Base-by-base conservation (phyloP, 2,329 filamentous ascomycete species). In the Ascochyta clinopodiicola region DNA sequence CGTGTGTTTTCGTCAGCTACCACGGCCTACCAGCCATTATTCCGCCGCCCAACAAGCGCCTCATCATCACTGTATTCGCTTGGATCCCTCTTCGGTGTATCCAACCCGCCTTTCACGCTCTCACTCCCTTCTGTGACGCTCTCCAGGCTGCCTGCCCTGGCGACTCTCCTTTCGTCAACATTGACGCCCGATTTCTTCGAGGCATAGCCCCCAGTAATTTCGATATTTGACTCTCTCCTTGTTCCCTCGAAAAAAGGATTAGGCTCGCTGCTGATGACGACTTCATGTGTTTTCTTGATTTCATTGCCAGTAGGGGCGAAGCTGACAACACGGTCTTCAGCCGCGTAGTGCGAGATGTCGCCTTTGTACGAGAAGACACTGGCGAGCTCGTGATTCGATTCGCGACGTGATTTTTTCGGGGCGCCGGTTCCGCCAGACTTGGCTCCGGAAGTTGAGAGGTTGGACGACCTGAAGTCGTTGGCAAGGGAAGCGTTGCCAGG, bases 251-350 rank as follows among this genome's bases (percentile, higher is more conserved):
- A 66, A 24, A 57, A 59, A 2, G 61, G 64, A 22, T 68, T 70
- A 1, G 64, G 68, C 24, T 71, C 68, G 17, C 51, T 67, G 15
- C 53, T 60, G 19, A 72, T 50, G 8, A 60, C 57, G 37, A 71
- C 59, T 56, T 71, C 68, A n/a, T 62, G 60, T 2, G 69, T 72
- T 39, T 66, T 63, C 48, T 71, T 72, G 56, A 72, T 72, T 32
- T 71, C 67, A 31, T 66, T 71, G 22, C 61, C 68, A 4, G 44
- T 62, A 1, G 68, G 67, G 5, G 56, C 44, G 29, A 72, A 70
- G 48, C 61, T 64, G 32, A 61, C 37, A 12, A 54, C 36, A 38
- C 66, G 60, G 2, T 64, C 56, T 29, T 35, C 29, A 2, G 42
- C 42, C 3, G 24, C 19, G 24, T 31, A 53, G 29, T 64, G 60